These are phyloP conservation scores for Colletotrichum australisinense DNA, from an alignment of 2,329 filamentous ascomycete species.

Conservation along the genomic window DNA sequence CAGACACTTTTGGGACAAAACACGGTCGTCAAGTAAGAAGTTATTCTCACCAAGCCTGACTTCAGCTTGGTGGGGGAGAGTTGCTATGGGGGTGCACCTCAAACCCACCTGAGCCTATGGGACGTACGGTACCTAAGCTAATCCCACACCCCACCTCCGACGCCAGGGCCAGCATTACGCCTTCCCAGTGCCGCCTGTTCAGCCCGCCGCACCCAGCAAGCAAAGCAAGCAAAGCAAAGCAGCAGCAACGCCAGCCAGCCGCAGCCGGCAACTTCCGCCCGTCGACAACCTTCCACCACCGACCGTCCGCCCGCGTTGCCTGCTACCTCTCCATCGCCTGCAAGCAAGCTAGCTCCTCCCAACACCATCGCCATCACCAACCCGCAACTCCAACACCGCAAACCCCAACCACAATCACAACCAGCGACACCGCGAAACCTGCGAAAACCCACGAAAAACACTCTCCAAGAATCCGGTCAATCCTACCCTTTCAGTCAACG, in stretches of 20 bases:
- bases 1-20: too few species aligned
- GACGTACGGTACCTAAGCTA: not conserved
- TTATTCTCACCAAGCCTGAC: not conserved
- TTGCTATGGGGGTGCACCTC: conserved; percentile 13
- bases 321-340: not conserved
- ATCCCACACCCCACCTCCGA: conserved; percentile 3
- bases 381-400: not conserved
- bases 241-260: not conserved
- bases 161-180: conserved; percentile 9
- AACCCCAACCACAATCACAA: not conserved
- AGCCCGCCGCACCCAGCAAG: too few species aligned
- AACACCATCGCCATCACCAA: conserved; percentile 1
- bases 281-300: conserved; percentile 25
- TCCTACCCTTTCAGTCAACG: too few species aligned
- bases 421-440: not conserved
- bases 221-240: too few species aligned
- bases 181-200: conserved; percentile 12
- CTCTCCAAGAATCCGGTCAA: not conserved
- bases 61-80: not conserved
- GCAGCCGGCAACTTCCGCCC: conserved; percentile 32
- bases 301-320: not conserved
- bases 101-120: not conserved
- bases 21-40: too few species aligned
- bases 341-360: conserved; percentile 1
- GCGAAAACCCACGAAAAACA: not conserved